Percentiles rank a stretch among this genome's conserved stretches.
phyloP scores from a whole-genome alignment of 768 basidiomycete species.

The Cystofilobasidium capitatum region DNA sequence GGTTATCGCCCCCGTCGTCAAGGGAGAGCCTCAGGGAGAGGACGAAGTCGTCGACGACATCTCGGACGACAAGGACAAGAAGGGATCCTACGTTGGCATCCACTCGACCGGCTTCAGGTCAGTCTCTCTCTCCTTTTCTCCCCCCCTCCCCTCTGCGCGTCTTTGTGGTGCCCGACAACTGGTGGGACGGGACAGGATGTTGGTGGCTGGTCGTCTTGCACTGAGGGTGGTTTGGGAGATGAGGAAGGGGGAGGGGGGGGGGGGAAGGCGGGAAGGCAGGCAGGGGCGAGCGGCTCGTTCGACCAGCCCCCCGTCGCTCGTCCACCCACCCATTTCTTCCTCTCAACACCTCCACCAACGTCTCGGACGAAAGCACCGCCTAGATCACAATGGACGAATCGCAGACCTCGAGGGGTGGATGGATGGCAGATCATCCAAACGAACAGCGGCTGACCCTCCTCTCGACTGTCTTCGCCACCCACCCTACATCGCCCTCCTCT shows the following conservation, averaged over 20 bases:
- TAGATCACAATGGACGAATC: no score
- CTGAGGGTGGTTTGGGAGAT: neutral
- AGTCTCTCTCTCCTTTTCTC: constrained; percentile 30
- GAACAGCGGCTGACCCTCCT: neutral
- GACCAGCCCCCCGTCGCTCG: neutral
- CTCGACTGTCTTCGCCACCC: neutral
- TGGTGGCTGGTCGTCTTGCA: neutral
- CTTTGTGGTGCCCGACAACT: neutral
- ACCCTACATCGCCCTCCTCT: no score
- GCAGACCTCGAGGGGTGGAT: no score
- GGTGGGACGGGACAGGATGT: neutral
- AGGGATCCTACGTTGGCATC: constrained; percentile 93
- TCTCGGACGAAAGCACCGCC: no score
- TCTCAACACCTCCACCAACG: no score
- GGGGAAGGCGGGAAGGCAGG: neutral
- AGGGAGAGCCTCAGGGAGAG: constrained; percentile 7
- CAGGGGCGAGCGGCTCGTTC: neutral
- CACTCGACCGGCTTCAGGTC: constrained; percentile 99
- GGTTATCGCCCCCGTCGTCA: constrained; percentile 24
- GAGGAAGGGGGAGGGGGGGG: neutral
- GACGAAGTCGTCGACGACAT: constrained; percentile 49
- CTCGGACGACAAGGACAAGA: constrained; percentile 74
- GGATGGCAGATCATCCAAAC: no score
- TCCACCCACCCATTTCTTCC: neutral
- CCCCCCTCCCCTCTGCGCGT: neutral